phyloP scores from a whole-genome alignment of 768 basidiomycete genomes.

The Russula sp. region DNA sequence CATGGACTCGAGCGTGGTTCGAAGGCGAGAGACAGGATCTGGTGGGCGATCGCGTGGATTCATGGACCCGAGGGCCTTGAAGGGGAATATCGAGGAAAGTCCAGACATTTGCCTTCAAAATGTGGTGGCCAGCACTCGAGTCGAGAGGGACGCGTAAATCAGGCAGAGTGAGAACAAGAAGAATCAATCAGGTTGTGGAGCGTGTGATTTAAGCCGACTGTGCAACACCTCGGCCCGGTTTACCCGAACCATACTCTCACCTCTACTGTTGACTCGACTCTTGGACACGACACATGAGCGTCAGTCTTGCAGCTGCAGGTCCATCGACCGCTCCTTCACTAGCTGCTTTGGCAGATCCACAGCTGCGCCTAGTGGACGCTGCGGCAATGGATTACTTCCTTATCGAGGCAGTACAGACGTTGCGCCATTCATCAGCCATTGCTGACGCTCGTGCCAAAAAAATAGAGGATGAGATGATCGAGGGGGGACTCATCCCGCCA shows the following conservation, averaged over 20 bases:
- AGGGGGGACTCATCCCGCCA: slow-evolving; percentile 64
- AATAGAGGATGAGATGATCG: slow-evolving; percentile 72
- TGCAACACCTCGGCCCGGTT: background rate
- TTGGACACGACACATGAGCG: slow-evolving; percentile 1
- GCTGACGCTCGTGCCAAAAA: slow-evolving; percentile 62
- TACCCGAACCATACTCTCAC: slow-evolving; percentile 20
- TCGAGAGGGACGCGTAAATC: slow-evolving; percentile 7
- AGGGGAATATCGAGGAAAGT: slow-evolving; percentile 40
- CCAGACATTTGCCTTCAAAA: slow-evolving; percentile 34
- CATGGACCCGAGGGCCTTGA: slow-evolving; percentile 50
- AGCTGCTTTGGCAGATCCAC: slow-evolving; percentile 59
- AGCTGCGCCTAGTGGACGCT: slow-evolving; percentile 53
- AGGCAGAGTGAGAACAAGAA: background rate
- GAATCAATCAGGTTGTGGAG: too few relatives aligned
- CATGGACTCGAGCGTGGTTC: slow-evolving; percentile 75
- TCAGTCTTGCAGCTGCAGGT: slow-evolving; percentile 15
- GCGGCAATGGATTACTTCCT: slow-evolving; percentile 81
- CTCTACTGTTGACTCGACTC: background rate
- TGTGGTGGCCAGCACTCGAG: background rate
- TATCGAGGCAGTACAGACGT: slow-evolving; percentile 69
- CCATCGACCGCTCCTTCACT: slow-evolving; percentile 32
- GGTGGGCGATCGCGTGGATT: slow-evolving; percentile 49
- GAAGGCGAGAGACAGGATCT: slow-evolving; percentile 65
- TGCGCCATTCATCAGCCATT: slow-evolving; percentile 67
- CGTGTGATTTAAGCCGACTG: background rate